Evolutionary conservation across 306 rosid genomes (phyloP).

Genomic region (Dalbergia cultrata): DNA sequence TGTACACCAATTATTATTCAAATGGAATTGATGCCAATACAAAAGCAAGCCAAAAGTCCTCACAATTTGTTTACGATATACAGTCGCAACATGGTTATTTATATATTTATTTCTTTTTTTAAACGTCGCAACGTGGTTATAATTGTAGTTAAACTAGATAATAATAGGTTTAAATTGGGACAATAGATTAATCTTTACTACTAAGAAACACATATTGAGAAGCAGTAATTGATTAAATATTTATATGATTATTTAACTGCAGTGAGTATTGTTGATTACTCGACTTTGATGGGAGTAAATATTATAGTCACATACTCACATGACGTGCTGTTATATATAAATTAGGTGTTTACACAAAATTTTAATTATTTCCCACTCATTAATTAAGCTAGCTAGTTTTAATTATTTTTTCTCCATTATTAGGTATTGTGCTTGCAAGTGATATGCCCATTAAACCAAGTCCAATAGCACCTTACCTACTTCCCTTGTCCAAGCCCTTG

Average conservation of each 20-base stretch:
- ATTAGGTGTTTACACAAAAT: background rate
- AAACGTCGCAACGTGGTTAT: background rate
- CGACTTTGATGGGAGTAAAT: constrained; percentile 30
- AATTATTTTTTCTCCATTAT: constrained; percentile 51
- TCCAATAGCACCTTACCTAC: constrained; percentile 62
- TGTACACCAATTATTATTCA: no score
- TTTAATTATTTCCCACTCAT: constrained; percentile 46
- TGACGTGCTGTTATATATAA: background rate
- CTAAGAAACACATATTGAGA: background rate
- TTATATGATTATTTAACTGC: constrained; percentile 6
- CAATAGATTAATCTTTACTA: no score
- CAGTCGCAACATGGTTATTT: no score
- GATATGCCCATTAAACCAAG: constrained; percentile 67
- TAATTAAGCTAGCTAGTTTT: constrained; percentile 40
- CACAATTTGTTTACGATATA: background rate
- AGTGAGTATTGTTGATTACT: constrained; percentile 12
- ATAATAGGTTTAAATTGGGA: background rate
- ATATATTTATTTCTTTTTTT: no score
- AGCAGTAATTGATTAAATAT: constrained; percentile 15
- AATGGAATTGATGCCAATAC: background rate
- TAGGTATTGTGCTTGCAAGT: constrained; percentile 57
- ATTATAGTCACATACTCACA: background rate
- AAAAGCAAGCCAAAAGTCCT: background rate
- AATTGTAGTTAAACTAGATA: background rate
- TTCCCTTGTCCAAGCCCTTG: constrained; percentile 54